A percentile compares a stretch with the other conserved stretches of the same genome.
phyloP scores from a whole-genome alignment of 2,329 filamentous ascomycete species.

The Dactylonectria estremocensis region DNA sequence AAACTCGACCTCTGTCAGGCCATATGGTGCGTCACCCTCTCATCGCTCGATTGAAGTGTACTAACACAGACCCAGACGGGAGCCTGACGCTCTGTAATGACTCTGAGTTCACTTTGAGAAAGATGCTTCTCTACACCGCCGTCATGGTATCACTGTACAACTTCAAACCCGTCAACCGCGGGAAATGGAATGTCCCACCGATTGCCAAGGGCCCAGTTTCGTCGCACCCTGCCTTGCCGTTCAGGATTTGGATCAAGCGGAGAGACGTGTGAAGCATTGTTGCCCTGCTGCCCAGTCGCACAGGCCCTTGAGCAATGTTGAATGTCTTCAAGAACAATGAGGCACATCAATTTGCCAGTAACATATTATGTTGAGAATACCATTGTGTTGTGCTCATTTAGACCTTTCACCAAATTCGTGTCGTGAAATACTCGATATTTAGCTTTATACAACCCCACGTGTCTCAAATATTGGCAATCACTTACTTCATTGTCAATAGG shows the following conservation, averaged over 20 bases:
- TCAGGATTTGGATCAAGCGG: conserved; percentile 54
- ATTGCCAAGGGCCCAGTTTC: conserved; percentile 46
- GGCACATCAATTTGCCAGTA: too few species aligned
- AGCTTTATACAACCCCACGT: too few species aligned
- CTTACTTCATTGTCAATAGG: too few species aligned
- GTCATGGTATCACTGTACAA: conserved; percentile 57
- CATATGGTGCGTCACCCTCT: conserved; percentile 52
- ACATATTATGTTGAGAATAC: too few species aligned
- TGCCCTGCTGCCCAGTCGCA: too few species aligned
- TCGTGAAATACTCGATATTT: too few species aligned
- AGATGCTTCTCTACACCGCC: conserved; percentile 54
- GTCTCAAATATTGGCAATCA: too few species aligned
- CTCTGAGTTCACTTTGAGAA: conserved; percentile 50
- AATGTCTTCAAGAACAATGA: too few species aligned
- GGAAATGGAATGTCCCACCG: conserved; percentile 47
- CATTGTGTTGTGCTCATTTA: too few species aligned
- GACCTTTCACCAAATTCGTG: too few species aligned
- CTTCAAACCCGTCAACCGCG: conserved; percentile 49
- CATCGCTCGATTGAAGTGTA: background rate
- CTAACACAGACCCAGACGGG: conserved; percentile 47
- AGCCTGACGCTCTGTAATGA: conserved; percentile 53
- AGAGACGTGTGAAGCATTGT: conserved; percentile 28
- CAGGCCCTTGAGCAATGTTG: too few species aligned
- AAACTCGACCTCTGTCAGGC: conserved; percentile 49
- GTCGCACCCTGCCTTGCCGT: conserved; percentile 45